Conservation (phyloP, 306 rosid species). For the Acacia confusa region DNA sequence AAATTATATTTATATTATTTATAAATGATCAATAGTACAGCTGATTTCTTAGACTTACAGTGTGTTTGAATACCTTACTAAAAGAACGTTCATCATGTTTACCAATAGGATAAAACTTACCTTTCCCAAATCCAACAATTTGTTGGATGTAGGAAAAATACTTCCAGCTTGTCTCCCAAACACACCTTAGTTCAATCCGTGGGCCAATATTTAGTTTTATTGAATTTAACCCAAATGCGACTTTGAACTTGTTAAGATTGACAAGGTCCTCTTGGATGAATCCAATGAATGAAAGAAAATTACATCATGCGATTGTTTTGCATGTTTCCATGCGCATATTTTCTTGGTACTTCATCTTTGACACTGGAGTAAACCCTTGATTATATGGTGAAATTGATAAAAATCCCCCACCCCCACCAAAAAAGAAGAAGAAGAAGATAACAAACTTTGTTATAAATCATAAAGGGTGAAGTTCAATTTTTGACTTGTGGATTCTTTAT, state of each 20-base stretch:
- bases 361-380: background rate
- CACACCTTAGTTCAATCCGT: background rate
- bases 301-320: background rate
- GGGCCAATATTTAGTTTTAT: background rate
- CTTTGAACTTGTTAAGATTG: background rate
- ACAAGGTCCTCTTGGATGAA: background rate
- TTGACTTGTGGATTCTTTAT: background rate
- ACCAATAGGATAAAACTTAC: background rate
- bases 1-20: too few species aligned
- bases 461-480: conserved; percentile 1
- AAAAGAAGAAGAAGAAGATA: background rate
- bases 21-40: background rate
- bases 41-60: background rate
- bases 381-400: background rate
- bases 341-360: background rate
- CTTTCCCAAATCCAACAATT: background rate
- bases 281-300: background rate
- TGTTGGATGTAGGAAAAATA: background rate
- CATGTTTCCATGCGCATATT: too few species aligned
- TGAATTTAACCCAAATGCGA: background rate
- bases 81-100: background rate
- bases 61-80: background rate
- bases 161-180: background rate
- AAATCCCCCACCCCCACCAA: background rate
- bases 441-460: background rate